Evolutionary conservation across 306 rosid species (phyloP).

Genomic region (Delonix regia): DNA sequence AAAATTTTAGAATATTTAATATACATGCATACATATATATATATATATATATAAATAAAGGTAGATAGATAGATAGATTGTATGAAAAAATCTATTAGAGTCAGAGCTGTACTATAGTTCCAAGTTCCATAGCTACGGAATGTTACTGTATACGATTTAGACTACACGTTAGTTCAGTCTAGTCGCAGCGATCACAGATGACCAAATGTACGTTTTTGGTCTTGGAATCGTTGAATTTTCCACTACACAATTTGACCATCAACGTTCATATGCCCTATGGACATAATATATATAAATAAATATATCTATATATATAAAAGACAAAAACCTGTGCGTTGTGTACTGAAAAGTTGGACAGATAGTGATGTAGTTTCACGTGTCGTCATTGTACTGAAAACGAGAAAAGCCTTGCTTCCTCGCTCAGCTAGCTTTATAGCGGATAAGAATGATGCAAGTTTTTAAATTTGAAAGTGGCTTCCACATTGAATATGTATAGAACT

Average conservation of each 20-base stretch:
- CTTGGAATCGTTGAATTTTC: conserved; percentile 20
- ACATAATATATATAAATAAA: not conserved
- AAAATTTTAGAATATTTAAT: too few species aligned
- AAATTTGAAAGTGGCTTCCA: not conserved
- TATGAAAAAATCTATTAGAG: too few species aligned
- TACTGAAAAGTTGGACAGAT: not conserved
- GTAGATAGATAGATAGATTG: too few species aligned
- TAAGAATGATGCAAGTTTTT: not conserved
- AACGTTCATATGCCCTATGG: not conserved
- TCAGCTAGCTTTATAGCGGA: not conserved
- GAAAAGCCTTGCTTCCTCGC: not conserved
- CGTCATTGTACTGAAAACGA: conserved; percentile 22
- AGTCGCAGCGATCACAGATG: not conserved
- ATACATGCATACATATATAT: too few species aligned
- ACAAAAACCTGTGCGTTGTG: not conserved
- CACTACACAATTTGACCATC: conserved; percentile 31
- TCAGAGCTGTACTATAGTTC: not conserved
- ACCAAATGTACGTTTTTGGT: not conserved
- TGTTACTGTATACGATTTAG: conserved; percentile 23
- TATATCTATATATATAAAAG: not conserved
- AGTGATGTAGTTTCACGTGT: conserved; percentile 12
- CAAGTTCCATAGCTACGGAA: conserved; percentile 6
- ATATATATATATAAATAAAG: too few species aligned
- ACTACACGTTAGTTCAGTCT: conserved; percentile 17
- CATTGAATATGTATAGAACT: not conserved